phyloP scores from a whole-genome alignment of 2,329 filamentous ascomycete genomes.

The Conoideocrella luteorostrata region DNA sequence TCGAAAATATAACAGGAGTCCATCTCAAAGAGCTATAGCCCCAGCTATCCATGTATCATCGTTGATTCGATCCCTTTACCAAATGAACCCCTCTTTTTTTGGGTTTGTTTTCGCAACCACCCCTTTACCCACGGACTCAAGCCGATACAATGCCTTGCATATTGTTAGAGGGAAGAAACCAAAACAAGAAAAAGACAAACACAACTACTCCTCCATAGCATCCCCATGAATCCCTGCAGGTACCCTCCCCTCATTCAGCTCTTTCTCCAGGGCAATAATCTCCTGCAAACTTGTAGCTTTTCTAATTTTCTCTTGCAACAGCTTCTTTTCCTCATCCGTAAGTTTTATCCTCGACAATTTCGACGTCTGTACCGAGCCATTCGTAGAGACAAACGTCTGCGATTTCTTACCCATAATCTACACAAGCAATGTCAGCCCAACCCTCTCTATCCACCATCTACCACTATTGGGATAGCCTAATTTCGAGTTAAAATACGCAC shows the following conservation, averaged over 20 bases:
- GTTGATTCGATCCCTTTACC: too few species aligned
- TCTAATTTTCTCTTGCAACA: slow-evolving; percentile 78
- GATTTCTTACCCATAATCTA: slow-evolving; percentile 82
- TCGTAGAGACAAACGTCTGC: slow-evolving; percentile 54
- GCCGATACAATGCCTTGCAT: too few species aligned
- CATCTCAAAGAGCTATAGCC: too few species aligned
- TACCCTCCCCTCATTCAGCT: slow-evolving; percentile 80
- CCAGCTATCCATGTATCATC: too few species aligned
- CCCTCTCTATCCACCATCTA: too few species aligned
- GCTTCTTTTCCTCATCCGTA: slow-evolving; percentile 81
- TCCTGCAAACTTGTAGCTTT: slow-evolving; percentile 86
- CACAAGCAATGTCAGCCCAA: too few species aligned
- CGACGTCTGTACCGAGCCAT: slow-evolving; percentile 38
- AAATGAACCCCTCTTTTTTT: too few species aligned
- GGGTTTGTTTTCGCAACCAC: too few species aligned
- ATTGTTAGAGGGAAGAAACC: too few species aligned
- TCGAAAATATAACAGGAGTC: too few species aligned
- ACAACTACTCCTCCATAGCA: slow-evolving; percentile 53
- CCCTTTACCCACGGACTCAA: too few species aligned
- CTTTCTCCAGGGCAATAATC: slow-evolving; percentile 85
- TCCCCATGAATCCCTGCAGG: slow-evolving; percentile 58
- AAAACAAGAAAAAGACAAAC: not conserved
- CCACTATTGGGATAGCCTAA: too few species aligned
- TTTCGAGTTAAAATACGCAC: slow-evolving; percentile 33
- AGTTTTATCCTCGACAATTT: slow-evolving; percentile 75